These are phyloP conservation scores for Pestalotiopsis sp. DNA, from an alignment of 2,329 filamentous ascomycete genomes.

Conservation along the genomic window DNA sequence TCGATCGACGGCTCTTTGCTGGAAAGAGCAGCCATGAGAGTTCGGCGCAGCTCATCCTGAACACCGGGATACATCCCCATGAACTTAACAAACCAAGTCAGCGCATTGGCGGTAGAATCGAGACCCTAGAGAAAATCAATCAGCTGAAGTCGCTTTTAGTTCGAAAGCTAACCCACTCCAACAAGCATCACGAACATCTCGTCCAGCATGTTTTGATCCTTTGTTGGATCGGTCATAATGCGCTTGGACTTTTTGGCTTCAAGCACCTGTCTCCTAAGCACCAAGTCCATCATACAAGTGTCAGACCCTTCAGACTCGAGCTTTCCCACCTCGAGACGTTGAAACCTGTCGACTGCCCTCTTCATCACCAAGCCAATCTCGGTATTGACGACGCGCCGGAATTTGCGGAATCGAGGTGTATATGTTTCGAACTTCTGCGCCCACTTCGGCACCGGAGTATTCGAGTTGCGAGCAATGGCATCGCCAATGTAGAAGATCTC, in stretches of 20 bases:
- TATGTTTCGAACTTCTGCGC: background rate
- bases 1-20: constrained; percentile 18
- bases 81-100: constrained; percentile 18
- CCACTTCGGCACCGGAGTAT: constrained; percentile 17
- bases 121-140: constrained; percentile 8
- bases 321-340: background rate
- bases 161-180: background rate
- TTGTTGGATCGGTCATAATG: background rate
- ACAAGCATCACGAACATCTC: constrained; percentile 8
- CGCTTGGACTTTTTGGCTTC: background rate
- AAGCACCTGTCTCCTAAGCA: background rate
- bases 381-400: background rate
- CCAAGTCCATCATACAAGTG: background rate
- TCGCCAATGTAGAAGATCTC: constrained; percentile 24
- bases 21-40: constrained; percentile 12
- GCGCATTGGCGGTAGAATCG: constrained; percentile 18
- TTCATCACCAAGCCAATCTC: background rate
- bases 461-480: constrained; percentile 19
- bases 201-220: constrained; percentile 6
- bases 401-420: background rate
- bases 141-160: background rate
- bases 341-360: background rate
- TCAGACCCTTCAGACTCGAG: background rate
- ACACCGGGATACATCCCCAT: constrained; percentile 17
- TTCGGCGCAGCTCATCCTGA: constrained; percentile 10